Percentiles rank a stretch among this genome's conserved stretches.
phyloP scores from a whole-genome alignment of 2,329 filamentous ascomycete species.

The Ceratocystiopsis minuta region DNA sequence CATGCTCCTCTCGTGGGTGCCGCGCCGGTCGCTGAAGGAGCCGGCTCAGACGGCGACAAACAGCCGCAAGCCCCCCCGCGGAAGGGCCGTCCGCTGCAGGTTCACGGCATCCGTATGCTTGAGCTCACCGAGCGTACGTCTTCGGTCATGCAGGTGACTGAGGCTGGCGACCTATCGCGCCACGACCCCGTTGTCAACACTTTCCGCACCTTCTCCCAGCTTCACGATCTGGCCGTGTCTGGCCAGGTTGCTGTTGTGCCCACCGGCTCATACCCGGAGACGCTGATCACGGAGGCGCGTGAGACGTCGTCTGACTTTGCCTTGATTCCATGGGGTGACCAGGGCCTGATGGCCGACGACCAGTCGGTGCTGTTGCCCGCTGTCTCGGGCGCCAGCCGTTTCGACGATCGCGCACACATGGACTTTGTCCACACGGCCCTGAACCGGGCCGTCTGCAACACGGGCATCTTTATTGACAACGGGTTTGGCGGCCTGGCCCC shows the following conservation, averaged over 20 bases:
- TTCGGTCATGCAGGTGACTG: constrained; percentile 84
- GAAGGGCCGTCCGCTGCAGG: constrained; percentile 38
- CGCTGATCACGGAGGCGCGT: constrained; percentile 50
- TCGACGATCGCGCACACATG: constrained; percentile 45
- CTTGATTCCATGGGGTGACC: constrained; percentile 79
- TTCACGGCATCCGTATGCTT: constrained; percentile 70
- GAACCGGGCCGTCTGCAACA: constrained; percentile 42
- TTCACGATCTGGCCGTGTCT: constrained; percentile 68
- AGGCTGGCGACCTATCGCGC: constrained; percentile 52
- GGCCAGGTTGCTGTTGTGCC: constrained; percentile 69
- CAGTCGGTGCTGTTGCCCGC: constrained; percentile 20
- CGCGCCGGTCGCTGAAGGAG: too few species aligned
- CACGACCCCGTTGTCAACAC: constrained; percentile 75
- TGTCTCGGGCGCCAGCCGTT: constrained; percentile 34
- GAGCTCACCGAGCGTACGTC: constrained; percentile 86
- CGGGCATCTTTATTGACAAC: constrained; percentile 66
- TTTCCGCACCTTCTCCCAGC: constrained; percentile 72
- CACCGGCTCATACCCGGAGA: constrained; percentile 60
- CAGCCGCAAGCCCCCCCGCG: constrained; percentile 7
- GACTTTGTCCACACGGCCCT: constrained; percentile 57
- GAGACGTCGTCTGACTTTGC: constrained; percentile 57
- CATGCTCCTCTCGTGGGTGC: constrained; percentile 9
- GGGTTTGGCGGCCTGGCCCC: constrained; percentile 20
- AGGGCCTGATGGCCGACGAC: constrained; percentile 50
- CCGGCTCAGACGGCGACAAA: too few species aligned